Percentiles rank a stretch among this genome's conserved stretches.
These are phyloP conservation scores for Suillus subaureus DNA, from an alignment of 768 basidiomycete genomes.

Conservation along the genomic window DNA sequence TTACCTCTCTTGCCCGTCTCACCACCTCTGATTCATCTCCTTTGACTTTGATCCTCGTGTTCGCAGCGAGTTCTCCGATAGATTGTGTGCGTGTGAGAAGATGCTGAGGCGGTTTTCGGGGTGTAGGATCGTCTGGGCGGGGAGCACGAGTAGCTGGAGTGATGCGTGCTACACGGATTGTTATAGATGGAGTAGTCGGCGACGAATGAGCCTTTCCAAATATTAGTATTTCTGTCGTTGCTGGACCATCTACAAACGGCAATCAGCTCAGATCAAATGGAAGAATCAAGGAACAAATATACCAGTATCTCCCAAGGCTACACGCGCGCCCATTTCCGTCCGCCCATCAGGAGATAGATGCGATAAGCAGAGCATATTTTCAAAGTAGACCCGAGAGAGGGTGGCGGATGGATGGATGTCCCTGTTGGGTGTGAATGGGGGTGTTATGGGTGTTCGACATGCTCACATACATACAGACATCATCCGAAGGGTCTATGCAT, in stretches of 20 bases:
- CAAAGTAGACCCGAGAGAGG: not conserved
- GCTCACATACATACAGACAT: slow-evolving; percentile 48
- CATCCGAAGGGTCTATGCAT: slow-evolving; percentile 61
- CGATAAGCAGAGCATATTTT: not conserved
- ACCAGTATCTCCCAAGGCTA: slow-evolving; percentile 74
- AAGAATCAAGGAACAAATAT: slow-evolving; percentile 21
- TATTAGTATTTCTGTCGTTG: slow-evolving; percentile 67
- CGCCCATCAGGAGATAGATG: slow-evolving; percentile 10
- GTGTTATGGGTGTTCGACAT: slow-evolving; percentile 31
- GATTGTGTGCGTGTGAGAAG: slow-evolving; percentile 16
- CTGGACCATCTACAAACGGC: slow-evolving; percentile 55
- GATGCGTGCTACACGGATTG: slow-evolving; percentile 59
- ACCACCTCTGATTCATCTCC: slow-evolving; percentile 34
- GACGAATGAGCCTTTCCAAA: slow-evolving; percentile 37
- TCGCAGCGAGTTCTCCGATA: slow-evolving; percentile 21
- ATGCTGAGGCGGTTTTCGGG: slow-evolving; percentile 59
- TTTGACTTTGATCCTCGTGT: slow-evolving; percentile 29
- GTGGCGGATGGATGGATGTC: slow-evolving; percentile 58
- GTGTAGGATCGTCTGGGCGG: slow-evolving; percentile 79
- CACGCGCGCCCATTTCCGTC: slow-evolving; percentile 61
- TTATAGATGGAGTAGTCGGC: slow-evolving; percentile 24
- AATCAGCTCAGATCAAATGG: not conserved
- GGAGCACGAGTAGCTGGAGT: slow-evolving; percentile 46
- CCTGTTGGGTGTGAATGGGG: slow-evolving; percentile 37
- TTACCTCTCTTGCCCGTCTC: slow-evolving; percentile 14